These are phyloP conservation scores for Phytophthora quininea DNA, from an alignment of 352 stramenopile species.

Conservation along the genomic window DNA sequence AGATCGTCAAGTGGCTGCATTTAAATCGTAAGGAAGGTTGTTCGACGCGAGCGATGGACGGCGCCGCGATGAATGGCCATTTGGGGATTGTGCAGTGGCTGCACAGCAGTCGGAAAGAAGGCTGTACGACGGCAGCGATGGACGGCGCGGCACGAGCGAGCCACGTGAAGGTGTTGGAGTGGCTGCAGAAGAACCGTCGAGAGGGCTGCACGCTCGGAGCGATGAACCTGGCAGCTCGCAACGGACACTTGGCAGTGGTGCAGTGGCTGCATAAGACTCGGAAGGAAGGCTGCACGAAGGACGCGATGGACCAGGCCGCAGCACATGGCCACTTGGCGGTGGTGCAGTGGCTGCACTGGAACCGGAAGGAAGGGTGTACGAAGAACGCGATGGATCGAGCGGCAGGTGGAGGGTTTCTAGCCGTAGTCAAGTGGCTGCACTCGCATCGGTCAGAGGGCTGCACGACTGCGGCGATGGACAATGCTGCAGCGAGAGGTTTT, in stretches of 20 bases:
- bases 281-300: constrained; percentile 30
- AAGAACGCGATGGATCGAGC: constrained; percentile 38
- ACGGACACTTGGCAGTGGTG: constrained; percentile 36
- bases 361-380: constrained; percentile 42
- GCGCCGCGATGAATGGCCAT: constrained; percentile 34
- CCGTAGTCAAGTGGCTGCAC: constrained; percentile 40
- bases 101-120: constrained; percentile 31
- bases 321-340: constrained; percentile 33
- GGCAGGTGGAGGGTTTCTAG: constrained; percentile 24
- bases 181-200: constrained; percentile 35
- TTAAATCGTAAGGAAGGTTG: constrained; percentile 32
- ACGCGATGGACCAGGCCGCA: constrained; percentile 40
- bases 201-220: constrained; percentile 32
- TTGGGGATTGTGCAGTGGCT: constrained; percentile 35
- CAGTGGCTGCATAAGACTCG: constrained; percentile 34
- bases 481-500: constrained; percentile 30
- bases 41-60: constrained; percentile 33
- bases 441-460: constrained; percentile 30
- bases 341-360: constrained; percentile 37
- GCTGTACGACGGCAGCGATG: constrained; percentile 41
- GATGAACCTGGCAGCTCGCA: constrained; percentile 38
- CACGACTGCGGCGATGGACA: constrained; percentile 35
- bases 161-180: constrained; percentile 35
- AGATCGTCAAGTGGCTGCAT: constrained; percentile 35
- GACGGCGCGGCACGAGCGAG: constrained; percentile 30